These are phyloP conservation scores for Rhynchosporium secalis DNA, from an alignment of 2,329 filamentous ascomycete species.

Conservation along the genomic window DNA sequence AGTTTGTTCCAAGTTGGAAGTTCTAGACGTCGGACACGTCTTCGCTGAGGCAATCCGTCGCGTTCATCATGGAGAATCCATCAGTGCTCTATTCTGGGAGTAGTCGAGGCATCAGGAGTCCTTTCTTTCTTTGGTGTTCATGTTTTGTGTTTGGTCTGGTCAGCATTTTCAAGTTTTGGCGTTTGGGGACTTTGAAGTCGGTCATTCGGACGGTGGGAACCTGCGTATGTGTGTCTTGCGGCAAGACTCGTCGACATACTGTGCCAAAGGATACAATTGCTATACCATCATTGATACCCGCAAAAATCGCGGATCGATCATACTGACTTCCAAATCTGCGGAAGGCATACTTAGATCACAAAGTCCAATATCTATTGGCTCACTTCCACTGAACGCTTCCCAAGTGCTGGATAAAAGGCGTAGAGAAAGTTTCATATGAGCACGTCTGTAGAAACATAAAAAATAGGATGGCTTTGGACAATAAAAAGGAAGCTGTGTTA, in stretches of 20 bases:
- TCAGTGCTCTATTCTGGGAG: slow-evolving; percentile 81
- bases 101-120: slow-evolving; percentile 49
- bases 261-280: slow-evolving; percentile 35
- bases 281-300: slow-evolving; percentile 34
- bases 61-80: slow-evolving; percentile 96
- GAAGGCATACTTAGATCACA: slow-evolving; percentile 28
- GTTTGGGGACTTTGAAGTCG: slow-evolving; percentile 29
- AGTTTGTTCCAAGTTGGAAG: slow-evolving; percentile 83
- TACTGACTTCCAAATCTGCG: slow-evolving; percentile 32
- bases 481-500: neutral
- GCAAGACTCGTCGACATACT: slow-evolving; percentile 24
- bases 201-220: slow-evolving; percentile 8
- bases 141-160: slow-evolving; percentile 10
- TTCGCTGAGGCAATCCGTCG: slow-evolving; percentile 95
- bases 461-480: slow-evolving; percentile 14
- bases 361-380: slow-evolving; percentile 23
- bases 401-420: slow-evolving; percentile 40
- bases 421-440: slow-evolving; percentile 26
- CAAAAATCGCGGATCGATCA: slow-evolving; percentile 24
- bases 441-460: slow-evolving; percentile 21
- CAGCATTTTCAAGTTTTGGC: slow-evolving; percentile 26
- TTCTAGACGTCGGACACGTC: slow-evolving; percentile 85
- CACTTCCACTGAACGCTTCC: slow-evolving; percentile 36
- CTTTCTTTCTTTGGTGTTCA: slow-evolving; percentile 18
- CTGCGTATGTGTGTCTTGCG: slow-evolving; percentile 27